A percentile compares a stretch with the other conserved stretches of the same genome.
These are phyloP conservation scores for Drechmeria coniospora DNA, from an alignment of 2,329 filamentous ascomycete species.

Conservation along the genomic window DNA sequence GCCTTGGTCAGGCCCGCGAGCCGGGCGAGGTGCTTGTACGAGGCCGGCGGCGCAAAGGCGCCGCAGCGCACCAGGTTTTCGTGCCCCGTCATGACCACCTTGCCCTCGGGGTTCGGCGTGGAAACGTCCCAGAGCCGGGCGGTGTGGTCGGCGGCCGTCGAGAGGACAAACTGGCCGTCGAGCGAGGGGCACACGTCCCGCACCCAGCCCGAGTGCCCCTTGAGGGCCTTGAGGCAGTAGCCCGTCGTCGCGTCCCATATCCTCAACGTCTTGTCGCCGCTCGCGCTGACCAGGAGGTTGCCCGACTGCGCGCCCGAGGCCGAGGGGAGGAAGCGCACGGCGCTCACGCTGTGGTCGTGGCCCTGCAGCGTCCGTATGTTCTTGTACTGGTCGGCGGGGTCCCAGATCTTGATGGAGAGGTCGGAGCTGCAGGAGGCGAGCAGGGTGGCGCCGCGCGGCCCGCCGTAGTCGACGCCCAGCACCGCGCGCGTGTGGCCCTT, in stretches of 20 bases:
- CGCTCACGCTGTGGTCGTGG: conserved; percentile 80
- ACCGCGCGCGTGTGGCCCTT: conserved; percentile 88
- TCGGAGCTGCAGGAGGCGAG: conserved; percentile 54
- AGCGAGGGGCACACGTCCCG: conserved; percentile 69
- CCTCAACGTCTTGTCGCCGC: conserved; percentile 65
- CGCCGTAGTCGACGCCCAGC: conserved; percentile 79
- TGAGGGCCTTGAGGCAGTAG: conserved; percentile 74
- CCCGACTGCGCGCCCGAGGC: conserved; percentile 63
- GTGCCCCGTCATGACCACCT: conserved; percentile 67
- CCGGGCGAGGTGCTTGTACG: conserved; percentile 62
- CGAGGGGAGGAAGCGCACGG: conserved; percentile 72
- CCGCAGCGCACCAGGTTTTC: conserved; percentile 79
- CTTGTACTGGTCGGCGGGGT: conserved; percentile 80
- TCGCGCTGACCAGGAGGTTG: conserved; percentile 72
- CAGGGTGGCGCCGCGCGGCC: conserved; percentile 62
- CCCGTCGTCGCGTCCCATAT: conserved; percentile 89
- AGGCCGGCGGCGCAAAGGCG: conserved; percentile 63
- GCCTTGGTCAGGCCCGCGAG: conserved; percentile 74
- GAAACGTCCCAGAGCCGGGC: conserved; percentile 73
- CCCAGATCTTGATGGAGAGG: conserved; percentile 89
- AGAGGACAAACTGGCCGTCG: conserved; percentile 69
- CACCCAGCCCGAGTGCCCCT: conserved; percentile 76
- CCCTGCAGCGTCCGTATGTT: conserved; percentile 84
- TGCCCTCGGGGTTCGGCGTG: conserved; percentile 46
- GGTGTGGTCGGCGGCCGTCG: conserved; percentile 67